These are phyloP conservation scores for Trichophyton schoenleinii DNA, from an alignment of 2,329 filamentous ascomycete genomes.

Conservation along the genomic window DNA sequence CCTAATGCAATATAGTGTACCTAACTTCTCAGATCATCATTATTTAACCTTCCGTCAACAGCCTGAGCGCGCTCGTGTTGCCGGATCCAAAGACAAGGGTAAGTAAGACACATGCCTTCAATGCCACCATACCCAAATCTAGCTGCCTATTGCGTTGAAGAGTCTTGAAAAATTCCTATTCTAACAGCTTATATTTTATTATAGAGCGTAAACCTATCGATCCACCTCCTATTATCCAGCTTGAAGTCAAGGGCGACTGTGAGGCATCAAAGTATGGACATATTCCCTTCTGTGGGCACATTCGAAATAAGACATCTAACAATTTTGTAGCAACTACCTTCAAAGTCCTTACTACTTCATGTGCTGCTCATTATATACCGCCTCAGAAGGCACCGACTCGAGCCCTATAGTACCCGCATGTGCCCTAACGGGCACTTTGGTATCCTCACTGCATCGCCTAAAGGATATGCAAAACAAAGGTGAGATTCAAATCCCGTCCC, in stretches of 20 bases:
- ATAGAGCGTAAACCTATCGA: constrained; percentile 75
- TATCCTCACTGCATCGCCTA: constrained; percentile 69
- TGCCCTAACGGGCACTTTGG: constrained; percentile 56
- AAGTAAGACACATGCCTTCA: constrained; percentile 31
- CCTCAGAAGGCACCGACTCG: constrained; percentile 32
- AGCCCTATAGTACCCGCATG: constrained; percentile 36
- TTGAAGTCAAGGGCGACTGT: constrained; percentile 40
- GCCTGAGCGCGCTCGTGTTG: constrained; percentile 54
- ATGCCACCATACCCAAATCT: not conserved
- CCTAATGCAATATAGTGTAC: not conserved
- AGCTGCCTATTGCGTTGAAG: not conserved
- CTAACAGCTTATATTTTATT: not conserved
- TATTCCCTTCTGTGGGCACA: not conserved
- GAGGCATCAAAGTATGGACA: constrained; percentile 48
- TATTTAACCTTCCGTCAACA: constrained; percentile 52
- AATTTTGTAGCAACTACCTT: constrained; percentile 42
- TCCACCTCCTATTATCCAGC: constrained; percentile 67
- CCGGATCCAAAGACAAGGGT: constrained; percentile 66
- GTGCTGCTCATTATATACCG: constrained; percentile 44
- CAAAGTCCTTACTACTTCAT: constrained; percentile 55
- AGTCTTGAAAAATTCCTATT: not conserved
- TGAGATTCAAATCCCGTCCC: constrained; percentile 19
- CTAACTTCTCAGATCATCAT: constrained; percentile 29
- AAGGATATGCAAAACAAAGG: constrained; percentile 62
- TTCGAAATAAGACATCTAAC: not conserved